phyloP scores from a whole-genome alignment of 495 filamentous ascomycete species.

The Ascobolus immersus region DNA sequence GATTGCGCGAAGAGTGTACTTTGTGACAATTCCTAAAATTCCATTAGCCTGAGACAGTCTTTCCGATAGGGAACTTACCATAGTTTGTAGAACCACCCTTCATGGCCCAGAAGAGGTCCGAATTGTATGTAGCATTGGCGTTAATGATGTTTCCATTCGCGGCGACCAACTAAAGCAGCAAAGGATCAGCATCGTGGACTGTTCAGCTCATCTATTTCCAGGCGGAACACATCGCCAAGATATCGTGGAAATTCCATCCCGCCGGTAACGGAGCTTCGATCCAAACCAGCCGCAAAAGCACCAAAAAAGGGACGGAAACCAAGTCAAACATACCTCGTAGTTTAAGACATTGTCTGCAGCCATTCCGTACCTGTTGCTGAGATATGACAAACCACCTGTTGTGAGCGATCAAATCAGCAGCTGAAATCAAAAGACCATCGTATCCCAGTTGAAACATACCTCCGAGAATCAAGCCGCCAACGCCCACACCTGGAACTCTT shows the following conservation, averaged over 20 bases:
- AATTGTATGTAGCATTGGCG: constrained; percentile 19
- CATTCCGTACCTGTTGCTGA: constrained; percentile 20
- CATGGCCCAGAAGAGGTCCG: constrained; percentile 28
- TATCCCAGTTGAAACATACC: too few relatives aligned
- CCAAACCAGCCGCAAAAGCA: too few relatives aligned
- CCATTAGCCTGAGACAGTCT: background rate
- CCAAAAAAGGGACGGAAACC: too few relatives aligned
- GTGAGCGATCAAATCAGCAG: constrained; percentile 2
- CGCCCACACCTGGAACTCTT: constrained; percentile 29
- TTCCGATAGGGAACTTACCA: constrained; percentile 6
- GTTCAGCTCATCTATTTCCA: too few relatives aligned
- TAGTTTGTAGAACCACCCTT: constrained; percentile 31
- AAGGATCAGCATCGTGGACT: too few relatives aligned
- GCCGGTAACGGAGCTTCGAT: too few relatives aligned
- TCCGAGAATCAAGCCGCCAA: constrained; percentile 34
- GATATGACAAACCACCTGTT: constrained; percentile 22
- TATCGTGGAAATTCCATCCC: too few relatives aligned
- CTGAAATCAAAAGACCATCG: background rate
- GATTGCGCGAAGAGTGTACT: constrained; percentile 21
- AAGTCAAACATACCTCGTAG: constrained; percentile 29
- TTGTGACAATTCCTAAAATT: constrained; percentile 23
- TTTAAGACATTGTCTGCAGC: constrained; percentile 26
- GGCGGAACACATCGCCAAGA: too few relatives aligned
- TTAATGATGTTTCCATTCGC: constrained; percentile 24
- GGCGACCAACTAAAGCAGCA: too few relatives aligned